Base-by-base conservation (phyloP, 805 yeast species). In the Maudiozyma turicensis region DNA sequence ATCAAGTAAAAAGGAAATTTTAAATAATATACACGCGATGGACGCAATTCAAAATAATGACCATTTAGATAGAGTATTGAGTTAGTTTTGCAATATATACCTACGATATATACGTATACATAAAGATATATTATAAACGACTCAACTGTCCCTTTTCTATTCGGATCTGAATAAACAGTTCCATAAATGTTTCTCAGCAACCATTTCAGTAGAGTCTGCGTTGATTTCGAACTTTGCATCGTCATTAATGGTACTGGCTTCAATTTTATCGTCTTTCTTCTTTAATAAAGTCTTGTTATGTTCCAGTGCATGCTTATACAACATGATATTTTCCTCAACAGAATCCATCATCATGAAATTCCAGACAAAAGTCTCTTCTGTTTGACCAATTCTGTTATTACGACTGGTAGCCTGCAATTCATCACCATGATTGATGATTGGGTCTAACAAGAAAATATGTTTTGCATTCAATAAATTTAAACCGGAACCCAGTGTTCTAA, bases 401-500 rank as follows among this genome's bases (percentile, higher is more conserved):
- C 99, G 76, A 45, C 95, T 86, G 48, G 90, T 84, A 0, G 98
- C 97, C 63, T 91, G 99, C 13, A 87, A 63, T 57, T 93, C 98
- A 44, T 89, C 72, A 2, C 95, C 84, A 0, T 90, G 80, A 58
- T 89, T 89, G 13, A 93, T 83, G 50, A 93, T 72, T 1, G 99
- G 98, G 67, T 93, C 99, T 64, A 97, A 86, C 5, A 93, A 64
- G 52, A 90, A 84, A 0, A 93, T 91, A 63, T 93, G 96, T 2
- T 86, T 84, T 0, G 99, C 98, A 69, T 91, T 91, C 8, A 89
- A 81, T 48, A 93, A 71, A 8, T 95, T 93, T 53, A 93, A 70
- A 0, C 99, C 99, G 11, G 96, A 82, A 8, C 95, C 89, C 60
- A 90, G 87, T 0, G 90, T 82, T 54, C 80, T 82, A 0, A 96